Evolutionary conservation across 148 eudicot species (phyloP).

Genomic region (Rhododendron ovatum): DNA sequence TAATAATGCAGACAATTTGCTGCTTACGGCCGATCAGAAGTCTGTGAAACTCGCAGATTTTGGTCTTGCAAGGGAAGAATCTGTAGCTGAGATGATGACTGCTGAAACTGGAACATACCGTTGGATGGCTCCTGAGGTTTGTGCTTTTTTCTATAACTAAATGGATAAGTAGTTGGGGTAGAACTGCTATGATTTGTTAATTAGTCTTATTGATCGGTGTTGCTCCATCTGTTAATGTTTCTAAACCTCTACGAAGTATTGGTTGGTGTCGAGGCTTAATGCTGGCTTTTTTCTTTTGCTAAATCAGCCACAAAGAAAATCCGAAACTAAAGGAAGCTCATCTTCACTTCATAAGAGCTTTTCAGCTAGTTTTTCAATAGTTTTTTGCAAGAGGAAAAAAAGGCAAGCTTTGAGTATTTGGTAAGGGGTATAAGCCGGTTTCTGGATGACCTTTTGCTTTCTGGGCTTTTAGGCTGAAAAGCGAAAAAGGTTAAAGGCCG

Average conservation of each 20-base stretch:
- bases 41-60: constrained; percentile 97
- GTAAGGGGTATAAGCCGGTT: background rate
- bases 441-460: background rate
- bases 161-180: background rate
- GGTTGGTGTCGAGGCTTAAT: background rate
- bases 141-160: constrained; percentile 11
- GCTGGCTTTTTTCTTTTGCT: background rate
- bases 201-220: background rate
- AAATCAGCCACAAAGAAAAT: background rate
- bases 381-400: background rate
- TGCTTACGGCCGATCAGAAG: constrained; percentile 83
- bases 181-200: background rate
- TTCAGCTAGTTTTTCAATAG: background rate
- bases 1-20: constrained; percentile 75
- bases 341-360: background rate
- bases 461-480: background rate
- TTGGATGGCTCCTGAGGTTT: constrained; percentile 99
- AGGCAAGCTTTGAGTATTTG: background rate
- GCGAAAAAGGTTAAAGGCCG: background rate
- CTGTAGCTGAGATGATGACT: constrained; percentile 97
- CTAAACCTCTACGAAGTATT: background rate
- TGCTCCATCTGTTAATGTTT: background rate
- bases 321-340: background rate
- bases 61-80: constrained; percentile 98
- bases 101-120: constrained; percentile 99